These are phyloP conservation scores for Cladophialophora exuberans DNA, from an alignment of 2,329 filamentous ascomycete genomes.

Conservation along the genomic window DNA sequence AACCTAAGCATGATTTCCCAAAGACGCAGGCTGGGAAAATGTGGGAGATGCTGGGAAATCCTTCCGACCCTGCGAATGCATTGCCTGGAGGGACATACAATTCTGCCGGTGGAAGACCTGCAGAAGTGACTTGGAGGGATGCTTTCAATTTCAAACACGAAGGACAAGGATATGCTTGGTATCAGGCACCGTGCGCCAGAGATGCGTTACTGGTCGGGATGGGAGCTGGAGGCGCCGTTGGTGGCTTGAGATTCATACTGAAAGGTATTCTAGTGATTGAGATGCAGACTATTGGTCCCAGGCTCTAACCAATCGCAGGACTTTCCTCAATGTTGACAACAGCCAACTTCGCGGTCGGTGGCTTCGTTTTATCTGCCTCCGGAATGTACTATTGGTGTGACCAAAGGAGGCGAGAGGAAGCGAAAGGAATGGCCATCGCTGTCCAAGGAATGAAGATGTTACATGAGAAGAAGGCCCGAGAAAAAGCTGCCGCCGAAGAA, in stretches of 20 bases:
- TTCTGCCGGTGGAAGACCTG: slow-evolving; percentile 61
- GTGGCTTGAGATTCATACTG: slow-evolving; percentile 72
- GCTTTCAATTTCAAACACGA: slow-evolving; percentile 58
- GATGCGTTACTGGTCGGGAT: slow-evolving; percentile 85
- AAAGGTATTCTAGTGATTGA: slow-evolving; percentile 61
- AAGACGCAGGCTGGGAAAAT: slow-evolving; percentile 52
- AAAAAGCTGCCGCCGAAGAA: slow-evolving; percentile 45
- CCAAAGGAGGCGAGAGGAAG: slow-evolving; percentile 71
- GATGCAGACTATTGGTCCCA: neutral
- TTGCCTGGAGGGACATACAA: slow-evolving; percentile 61
- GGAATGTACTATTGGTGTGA: slow-evolving; percentile 84
- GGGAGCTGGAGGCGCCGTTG: slow-evolving; percentile 73
- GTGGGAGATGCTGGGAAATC: slow-evolving; percentile 52
- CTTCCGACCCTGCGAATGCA: slow-evolving; percentile 56
- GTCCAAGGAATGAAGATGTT: slow-evolving; percentile 80
- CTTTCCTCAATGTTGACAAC: slow-evolving; percentile 20
- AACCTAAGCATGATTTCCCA: slow-evolving; percentile 46
- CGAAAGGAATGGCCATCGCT: slow-evolving; percentile 79
- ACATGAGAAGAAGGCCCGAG: slow-evolving; percentile 65
- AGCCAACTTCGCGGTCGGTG: slow-evolving; percentile 83
- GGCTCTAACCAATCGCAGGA: slow-evolving; percentile 15
- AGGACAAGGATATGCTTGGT: slow-evolving; percentile 71
- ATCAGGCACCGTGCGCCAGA: slow-evolving; percentile 80
- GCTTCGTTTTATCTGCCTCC: slow-evolving; percentile 71
- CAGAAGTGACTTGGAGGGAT: slow-evolving; percentile 46